Percentiles rank a stretch among this genome's conserved stretches.
Conservation (phyloP, 1,139 yeast species). For the Hansenula lynferdii region DNA sequence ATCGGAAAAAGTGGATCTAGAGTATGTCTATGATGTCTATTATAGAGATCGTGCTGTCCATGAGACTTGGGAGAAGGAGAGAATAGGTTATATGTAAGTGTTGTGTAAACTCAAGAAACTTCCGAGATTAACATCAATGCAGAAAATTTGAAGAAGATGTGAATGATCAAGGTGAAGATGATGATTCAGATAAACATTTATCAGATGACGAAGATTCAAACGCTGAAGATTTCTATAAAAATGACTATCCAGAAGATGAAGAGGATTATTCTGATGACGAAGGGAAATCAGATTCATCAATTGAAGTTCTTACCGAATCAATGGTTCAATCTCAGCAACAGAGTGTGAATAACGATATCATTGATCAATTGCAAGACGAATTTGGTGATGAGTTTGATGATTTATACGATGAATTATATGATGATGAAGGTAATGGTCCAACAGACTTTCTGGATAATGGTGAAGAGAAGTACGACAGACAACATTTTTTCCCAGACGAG, state of each 20-base stretch:
- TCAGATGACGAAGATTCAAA: constrained; percentile 75
- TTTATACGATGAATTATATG: constrained; percentile 28
- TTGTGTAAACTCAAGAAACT: neutral
- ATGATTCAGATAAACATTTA: constrained; percentile 36
- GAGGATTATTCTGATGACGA: constrained; percentile 31
- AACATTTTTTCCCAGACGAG: constrained; percentile 48
- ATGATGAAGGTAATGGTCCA: constrained; percentile 21
- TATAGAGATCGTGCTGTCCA: constrained; percentile 48
- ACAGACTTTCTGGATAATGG: constrained; percentile 22
- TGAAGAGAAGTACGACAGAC: constrained; percentile 30
- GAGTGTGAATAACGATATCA: constrained; percentile 1
- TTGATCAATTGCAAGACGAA: constrained; percentile 2
- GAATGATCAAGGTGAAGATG: constrained; percentile 49
- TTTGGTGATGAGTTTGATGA: constrained; percentile 25
- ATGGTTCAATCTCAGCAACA: constrained; percentile 5
- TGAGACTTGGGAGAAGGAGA: constrained; percentile 42
- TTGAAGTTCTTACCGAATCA: constrained; percentile 2
- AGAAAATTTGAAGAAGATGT: constrained; percentile 63
- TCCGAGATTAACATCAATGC: constrained; percentile 3
- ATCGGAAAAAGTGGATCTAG: constrained; percentile 34
- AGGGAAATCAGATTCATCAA: constrained; percentile 2
- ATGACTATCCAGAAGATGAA: constrained; percentile 94
- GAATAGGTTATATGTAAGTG: constrained; percentile 52
- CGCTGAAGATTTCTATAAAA: constrained; percentile 87
- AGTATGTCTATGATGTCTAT: constrained; percentile 90